Evolutionary conservation across 495 filamentous ascomycete species (phyloP).

Genomic region (Neurospora pannonica): DNA sequence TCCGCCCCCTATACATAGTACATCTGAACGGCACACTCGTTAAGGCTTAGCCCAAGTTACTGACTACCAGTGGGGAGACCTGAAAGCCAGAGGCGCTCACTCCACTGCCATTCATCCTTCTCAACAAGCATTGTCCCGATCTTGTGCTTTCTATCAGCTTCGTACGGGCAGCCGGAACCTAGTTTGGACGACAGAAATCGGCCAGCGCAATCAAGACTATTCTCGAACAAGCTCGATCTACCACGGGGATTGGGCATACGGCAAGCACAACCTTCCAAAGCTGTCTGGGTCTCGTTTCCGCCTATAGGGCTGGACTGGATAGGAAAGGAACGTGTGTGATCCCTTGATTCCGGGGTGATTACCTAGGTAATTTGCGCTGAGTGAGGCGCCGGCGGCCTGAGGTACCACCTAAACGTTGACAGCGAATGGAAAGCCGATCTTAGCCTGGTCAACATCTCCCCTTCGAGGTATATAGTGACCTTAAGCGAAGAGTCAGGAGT

Average conservation of each 20-base stretch:
- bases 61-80: background rate
- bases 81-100: background rate
- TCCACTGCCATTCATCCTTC: background rate
- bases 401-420: background rate
- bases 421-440: background rate
- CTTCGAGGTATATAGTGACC: background rate
- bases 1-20: background rate
- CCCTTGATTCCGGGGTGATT: background rate
- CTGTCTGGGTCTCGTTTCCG: background rate
- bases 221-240: background rate
- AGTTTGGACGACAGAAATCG: background rate
- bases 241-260: background rate
- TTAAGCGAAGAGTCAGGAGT: background rate
- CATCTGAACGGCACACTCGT: background rate
- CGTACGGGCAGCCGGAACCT: background rate
- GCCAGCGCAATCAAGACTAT: background rate
- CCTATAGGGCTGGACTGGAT: background rate
- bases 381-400: background rate
- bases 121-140: background rate
- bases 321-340: background rate
- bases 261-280: background rate
- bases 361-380: background rate
- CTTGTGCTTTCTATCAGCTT: background rate
- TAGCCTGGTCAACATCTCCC: background rate
- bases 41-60: background rate